Base-by-base conservation (phyloP, 306 rosid species). In the Vachellia pachyceras region DNA sequence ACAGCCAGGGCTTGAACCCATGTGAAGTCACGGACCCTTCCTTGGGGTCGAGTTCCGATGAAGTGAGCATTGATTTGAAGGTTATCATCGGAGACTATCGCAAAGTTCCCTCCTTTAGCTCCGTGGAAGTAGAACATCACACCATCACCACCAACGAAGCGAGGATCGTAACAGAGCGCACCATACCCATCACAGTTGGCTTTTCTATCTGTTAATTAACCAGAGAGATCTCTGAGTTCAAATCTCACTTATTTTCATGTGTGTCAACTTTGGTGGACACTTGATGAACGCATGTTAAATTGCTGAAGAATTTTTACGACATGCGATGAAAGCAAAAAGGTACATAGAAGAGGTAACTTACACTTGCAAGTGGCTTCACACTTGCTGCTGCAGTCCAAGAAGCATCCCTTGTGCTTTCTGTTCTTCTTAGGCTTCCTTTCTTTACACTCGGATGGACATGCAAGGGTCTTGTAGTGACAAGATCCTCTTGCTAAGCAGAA, bases 71-170 rank as follows among this genome's bases (percentile, higher is more conserved):
- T 92, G 82, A 91, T 87, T 20, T 92, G 97, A 90, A 89, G 86
- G 50, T 82, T 84, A 1, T 84, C 84, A 10, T 92, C 94, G 0
- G 95, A 92, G 45, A 85, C 91, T 1, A 91, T 78, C 71, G 94
- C 95, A 15, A 92, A 92, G 85, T 89, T 84, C 79, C 91, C 92
- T 10, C 88, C 97, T 52, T 87, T 91, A 47, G 91, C 88, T 6
- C 95, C 97, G 5, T 92, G 95, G 84, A 92, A 92, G 90, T 92
- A 92, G 89, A 92, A 92, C 94, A 92, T 91, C 17, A 92, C 91
- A 36, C 94, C 95, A 14, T 92, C 97, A 2, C 95, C 97, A 5
- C 95, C 97, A 20, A 93, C 91, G 8, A 92, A 89, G 33, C 96
- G 88, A 65, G 97, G 97, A 77, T 93, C 97, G 44, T 93, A 93